These are phyloP conservation scores for Fusarium torulosum DNA, from an alignment of 2,329 filamentous ascomycete genomes.

Conservation along the genomic window DNA sequence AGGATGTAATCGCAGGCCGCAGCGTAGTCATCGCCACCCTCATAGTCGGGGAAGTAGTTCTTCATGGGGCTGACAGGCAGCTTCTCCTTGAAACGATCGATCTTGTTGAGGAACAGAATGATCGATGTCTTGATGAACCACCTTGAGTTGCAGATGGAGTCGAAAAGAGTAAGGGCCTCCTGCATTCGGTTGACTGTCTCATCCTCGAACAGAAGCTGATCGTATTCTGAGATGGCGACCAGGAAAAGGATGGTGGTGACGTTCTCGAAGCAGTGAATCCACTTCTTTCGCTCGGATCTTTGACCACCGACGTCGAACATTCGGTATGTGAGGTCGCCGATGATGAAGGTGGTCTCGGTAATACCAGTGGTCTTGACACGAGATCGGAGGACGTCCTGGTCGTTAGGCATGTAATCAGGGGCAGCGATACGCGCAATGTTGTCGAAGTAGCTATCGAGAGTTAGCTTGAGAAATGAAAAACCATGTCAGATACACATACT, in stretches of 20 bases:
- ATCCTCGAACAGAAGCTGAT: constrained; percentile 95
- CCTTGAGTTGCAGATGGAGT: constrained; percentile 88
- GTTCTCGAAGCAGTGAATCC: constrained; percentile 99
- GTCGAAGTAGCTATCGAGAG: constrained; percentile 85
- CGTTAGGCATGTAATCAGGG: constrained; percentile 93
- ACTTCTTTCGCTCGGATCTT: constrained; percentile 97
- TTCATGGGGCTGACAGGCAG: constrained; percentile 85
- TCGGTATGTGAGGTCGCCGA: constrained; percentile 91
- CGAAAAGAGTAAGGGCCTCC: constrained; percentile 86
- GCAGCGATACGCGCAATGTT: constrained; percentile 91
- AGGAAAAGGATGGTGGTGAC: constrained; percentile 97
- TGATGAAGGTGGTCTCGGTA: constrained; percentile 95
- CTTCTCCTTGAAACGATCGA: constrained; percentile 90
- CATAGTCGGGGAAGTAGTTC: constrained; percentile 91
- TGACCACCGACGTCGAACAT: constrained; percentile 99
- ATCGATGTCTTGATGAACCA: constrained; percentile 94
- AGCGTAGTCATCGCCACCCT: constrained; percentile 95
- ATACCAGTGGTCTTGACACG: constrained; percentile 99
- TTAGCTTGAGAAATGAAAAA: constrained; percentile 50
- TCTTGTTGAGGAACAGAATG: constrained; percentile 91
- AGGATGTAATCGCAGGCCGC: constrained; percentile 98
- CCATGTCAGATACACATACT: constrained; percentile 69
- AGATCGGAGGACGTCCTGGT: constrained; percentile 93
- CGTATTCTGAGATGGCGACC: constrained; percentile 97
- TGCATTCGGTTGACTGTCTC: constrained; percentile 97